Conservation (phyloP, 2,329 filamentous ascomycete genomes). For the Hymenoscyphus scutula region DNA sequence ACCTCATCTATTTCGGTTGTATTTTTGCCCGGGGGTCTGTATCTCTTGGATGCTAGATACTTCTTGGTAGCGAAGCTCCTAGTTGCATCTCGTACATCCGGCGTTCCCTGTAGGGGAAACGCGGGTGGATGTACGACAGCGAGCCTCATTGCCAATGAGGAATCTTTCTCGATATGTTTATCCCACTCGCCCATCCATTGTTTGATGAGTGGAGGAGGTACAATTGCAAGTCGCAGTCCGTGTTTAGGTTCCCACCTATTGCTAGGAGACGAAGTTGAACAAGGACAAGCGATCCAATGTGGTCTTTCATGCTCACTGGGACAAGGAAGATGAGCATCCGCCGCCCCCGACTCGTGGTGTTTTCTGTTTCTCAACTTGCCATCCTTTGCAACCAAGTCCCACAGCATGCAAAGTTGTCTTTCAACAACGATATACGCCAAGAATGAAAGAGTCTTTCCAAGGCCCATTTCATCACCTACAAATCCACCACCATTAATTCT, state of each 20-base stretch:
- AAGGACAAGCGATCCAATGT: conserved; percentile 27
- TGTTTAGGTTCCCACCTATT: conserved; percentile 17
- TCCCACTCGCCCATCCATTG: conserved; percentile 24
- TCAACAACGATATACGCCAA: conserved; percentile 43
- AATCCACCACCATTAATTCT: conserved; percentile 58
- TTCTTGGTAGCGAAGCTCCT: background rate
- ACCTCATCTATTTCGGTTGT: background rate
- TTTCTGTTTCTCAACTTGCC: background rate
- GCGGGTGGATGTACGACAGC: conserved; percentile 16
- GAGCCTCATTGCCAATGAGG: conserved; percentile 18
- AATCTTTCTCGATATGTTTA: conserved; percentile 18
- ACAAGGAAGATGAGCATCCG: conserved; percentile 13
- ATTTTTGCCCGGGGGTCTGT: background rate
- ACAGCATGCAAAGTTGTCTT: conserved; percentile 22
- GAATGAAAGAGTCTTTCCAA: conserved; percentile 52
- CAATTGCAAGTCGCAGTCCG: conserved; percentile 23
- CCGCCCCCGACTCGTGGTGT: background rate
- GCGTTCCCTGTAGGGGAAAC: background rate
- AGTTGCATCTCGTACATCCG: background rate
- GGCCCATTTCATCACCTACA: conserved; percentile 57
- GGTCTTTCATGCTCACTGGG: conserved; percentile 7
- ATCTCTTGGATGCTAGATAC: background rate
- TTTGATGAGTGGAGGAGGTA: conserved; percentile 20
- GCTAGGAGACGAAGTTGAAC: conserved; percentile 14
- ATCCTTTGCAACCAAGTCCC: conserved; percentile 13